These are phyloP conservation scores for Amaranthus palmeri DNA, from an alignment of 148 eudicot species.

Conservation along the genomic window DNA sequence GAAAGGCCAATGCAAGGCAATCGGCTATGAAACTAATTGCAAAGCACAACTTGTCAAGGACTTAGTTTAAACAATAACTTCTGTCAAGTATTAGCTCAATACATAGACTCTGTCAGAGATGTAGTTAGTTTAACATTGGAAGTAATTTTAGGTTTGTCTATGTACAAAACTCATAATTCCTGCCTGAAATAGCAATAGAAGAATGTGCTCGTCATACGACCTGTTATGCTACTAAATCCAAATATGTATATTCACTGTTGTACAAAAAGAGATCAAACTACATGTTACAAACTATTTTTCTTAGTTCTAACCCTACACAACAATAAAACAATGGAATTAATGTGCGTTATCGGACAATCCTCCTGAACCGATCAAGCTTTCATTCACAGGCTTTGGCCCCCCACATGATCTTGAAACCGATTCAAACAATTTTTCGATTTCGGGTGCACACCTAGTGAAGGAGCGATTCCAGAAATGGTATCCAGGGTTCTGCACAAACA, in stretches of 20 bases:
- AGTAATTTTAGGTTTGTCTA: not conserved
- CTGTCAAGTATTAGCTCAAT: not conserved
- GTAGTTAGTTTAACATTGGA: not conserved
- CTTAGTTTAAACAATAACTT: not conserved
- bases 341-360: conserved; percentile 54
- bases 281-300: conserved; percentile 6
- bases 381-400: conserved; percentile 82
- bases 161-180: not conserved
- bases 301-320: conserved; percentile 1
- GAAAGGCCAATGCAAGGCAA: conserved; percentile 21
- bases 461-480: conserved; percentile 84
- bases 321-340: not conserved
- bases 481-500: conserved; percentile 59
- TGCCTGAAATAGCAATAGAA: conserved; percentile 4
- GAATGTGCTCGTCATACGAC: not conserved
- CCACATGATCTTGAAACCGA: conserved; percentile 92
- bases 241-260: conserved; percentile 7
- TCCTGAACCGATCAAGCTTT: conserved; percentile 54
- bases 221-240: not conserved
- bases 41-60: conserved; percentile 2
- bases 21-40: conserved; percentile 26
- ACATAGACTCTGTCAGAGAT: not conserved
- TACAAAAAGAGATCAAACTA: not conserved
- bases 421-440: conserved; percentile 85
- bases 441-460: conserved; percentile 91